phyloP scores from a whole-genome alignment of 1,139 yeast species.

The Casaregolazyma suthepensis region DNA sequence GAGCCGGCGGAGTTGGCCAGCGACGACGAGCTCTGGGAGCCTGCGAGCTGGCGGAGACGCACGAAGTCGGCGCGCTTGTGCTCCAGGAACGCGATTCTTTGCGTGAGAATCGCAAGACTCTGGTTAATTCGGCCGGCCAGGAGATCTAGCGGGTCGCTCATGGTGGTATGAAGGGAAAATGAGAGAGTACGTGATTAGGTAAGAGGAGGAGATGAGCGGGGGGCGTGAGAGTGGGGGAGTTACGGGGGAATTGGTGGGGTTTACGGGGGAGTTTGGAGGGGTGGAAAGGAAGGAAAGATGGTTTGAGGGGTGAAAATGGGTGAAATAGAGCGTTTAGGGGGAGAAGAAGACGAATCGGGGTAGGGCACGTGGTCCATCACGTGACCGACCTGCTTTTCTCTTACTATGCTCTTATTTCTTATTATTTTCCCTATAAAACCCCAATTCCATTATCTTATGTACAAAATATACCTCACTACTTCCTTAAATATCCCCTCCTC shows the following conservation, averaged over 20 bases:
- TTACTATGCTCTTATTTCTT: too few species aligned
- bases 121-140: constrained; percentile 9
- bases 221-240: background rate
- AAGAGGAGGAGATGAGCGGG: background rate
- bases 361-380: too few species aligned
- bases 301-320: too few species aligned
- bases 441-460: too few species aligned
- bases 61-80: constrained; percentile 14
- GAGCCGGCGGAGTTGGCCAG: constrained; percentile 14
- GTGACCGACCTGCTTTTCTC: too few species aligned
- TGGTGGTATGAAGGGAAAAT: background rate
- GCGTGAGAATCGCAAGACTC: constrained; percentile 6
- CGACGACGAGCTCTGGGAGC: background rate
- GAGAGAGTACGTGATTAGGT: background rate
- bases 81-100: constrained; percentile 5
- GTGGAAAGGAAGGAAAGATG: background rate
- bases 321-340: too few species aligned
- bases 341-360: too few species aligned
- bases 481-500: too few species aligned
- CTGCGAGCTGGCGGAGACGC: constrained; percentile 6
- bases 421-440: too few species aligned
- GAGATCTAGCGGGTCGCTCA: constrained; percentile 5
- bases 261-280: background rate
- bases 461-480: too few species aligned
- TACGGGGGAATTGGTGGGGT: background rate